These are phyloP conservation scores for Metschnikowia vanudenii DNA, from an alignment of 805 yeast genomes.

Conservation along the genomic window DNA sequence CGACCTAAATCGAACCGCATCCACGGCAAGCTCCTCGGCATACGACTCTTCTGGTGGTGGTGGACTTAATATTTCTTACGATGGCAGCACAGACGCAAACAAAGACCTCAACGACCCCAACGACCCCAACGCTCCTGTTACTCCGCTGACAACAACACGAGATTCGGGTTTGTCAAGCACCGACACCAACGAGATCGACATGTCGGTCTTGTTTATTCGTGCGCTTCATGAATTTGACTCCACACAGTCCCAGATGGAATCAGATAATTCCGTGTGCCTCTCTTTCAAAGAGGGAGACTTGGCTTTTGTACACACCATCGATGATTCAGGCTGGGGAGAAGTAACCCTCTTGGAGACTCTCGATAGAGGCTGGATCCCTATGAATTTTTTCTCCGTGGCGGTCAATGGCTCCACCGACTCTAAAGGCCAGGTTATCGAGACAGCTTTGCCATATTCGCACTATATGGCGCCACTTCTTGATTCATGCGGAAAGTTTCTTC, in stretches of 20 bases:
- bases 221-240: slow-evolving; percentile 63
- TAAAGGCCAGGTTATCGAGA: slow-evolving; percentile 21
- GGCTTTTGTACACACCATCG: slow-evolving; percentile 76
- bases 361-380: slow-evolving; percentile 81
- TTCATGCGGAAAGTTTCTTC: slow-evolving; percentile 63
- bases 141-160: slow-evolving; percentile 1
- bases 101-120: neutral
- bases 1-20: slow-evolving; percentile 1
- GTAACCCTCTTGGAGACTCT: slow-evolving; percentile 65
- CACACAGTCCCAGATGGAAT: slow-evolving; percentile 55
- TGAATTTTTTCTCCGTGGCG: slow-evolving; percentile 65
- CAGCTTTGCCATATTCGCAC: slow-evolving; percentile 24
- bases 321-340: slow-evolving; percentile 87
- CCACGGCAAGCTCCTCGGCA: slow-evolving; percentile 1
- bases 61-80: slow-evolving; percentile 14
- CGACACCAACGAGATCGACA: slow-evolving; percentile 40
- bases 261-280: slow-evolving; percentile 70
- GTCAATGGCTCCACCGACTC: slow-evolving; percentile 29
- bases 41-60: neutral
- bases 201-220: slow-evolving; percentile 52
- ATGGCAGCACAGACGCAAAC: too few relatives aligned
- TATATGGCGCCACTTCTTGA: slow-evolving; percentile 57
- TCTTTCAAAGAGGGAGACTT: slow-evolving; percentile 68
- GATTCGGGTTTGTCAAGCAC: slow-evolving; percentile 6
- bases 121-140: neutral